These are phyloP conservation scores for Solanum paucissectum DNA, from an alignment of 257 asterid species.

Conservation along the genomic window DNA sequence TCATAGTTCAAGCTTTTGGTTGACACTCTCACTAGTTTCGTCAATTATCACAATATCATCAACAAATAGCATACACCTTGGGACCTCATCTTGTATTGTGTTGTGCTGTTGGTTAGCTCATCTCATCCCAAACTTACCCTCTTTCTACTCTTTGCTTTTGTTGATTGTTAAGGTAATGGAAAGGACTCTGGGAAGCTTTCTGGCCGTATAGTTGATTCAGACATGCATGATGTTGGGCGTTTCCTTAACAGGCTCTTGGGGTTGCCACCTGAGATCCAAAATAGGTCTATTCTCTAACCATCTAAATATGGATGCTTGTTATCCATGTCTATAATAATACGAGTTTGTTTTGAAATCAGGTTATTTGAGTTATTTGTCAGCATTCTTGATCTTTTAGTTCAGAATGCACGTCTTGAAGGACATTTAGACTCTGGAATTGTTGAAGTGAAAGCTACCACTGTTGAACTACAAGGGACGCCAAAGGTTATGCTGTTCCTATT, in stretches of 20 bases:
- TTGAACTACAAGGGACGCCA: constrained; percentile 66
- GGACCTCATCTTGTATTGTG: background rate
- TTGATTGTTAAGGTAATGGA: constrained; percentile 46
- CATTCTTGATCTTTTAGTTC: constrained; percentile 69
- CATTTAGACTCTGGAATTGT: constrained; percentile 92
- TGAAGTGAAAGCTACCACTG: constrained; percentile 72
- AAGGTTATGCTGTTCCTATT: constrained; percentile 47
- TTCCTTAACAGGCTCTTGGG: constrained; percentile 94
- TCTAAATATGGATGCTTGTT: background rate
- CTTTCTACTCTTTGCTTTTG: background rate
- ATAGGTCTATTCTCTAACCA: constrained; percentile 44
- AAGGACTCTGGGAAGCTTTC: constrained; percentile 64
- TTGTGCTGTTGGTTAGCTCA: background rate
- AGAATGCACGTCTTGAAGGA: constrained; percentile 80
- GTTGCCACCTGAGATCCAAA: constrained; percentile 85
- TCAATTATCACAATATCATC: background rate
- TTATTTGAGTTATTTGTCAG: constrained; percentile 86
- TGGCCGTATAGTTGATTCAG: constrained; percentile 87
- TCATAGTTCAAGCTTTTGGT: background rate
- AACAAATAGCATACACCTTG: background rate
- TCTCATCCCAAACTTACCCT: background rate
- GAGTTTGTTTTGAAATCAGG: constrained; percentile 38
- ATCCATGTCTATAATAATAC: background rate
- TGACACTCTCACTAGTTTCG: background rate
- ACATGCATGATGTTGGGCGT: constrained; percentile 96